Evolutionary conservation across 1,284 basidiomycete genomes (phyloP).

Genomic region (Tilletiopsis washingtonensis): DNA sequence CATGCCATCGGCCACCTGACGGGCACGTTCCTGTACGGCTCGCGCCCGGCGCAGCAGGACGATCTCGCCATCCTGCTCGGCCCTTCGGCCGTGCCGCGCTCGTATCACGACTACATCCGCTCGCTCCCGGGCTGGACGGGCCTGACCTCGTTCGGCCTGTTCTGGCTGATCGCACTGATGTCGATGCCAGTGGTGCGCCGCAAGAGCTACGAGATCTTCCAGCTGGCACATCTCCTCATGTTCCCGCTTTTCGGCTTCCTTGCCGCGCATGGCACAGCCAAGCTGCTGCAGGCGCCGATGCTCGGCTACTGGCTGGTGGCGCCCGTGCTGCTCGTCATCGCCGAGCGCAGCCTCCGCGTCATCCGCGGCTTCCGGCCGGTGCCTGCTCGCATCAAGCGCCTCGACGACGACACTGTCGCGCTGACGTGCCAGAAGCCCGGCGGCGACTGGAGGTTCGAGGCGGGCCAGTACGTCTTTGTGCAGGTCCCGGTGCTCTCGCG

Average conservation of each 20-base stretch:
- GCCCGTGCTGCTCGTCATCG: slow-evolving; percentile 3
- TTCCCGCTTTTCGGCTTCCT: slow-evolving; percentile 8
- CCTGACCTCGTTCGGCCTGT: slow-evolving; percentile 1
- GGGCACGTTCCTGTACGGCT: slow-evolving; percentile 6
- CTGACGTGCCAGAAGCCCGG: slow-evolving; percentile 1
- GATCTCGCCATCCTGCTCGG: slow-evolving; percentile 1
- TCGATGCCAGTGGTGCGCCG: slow-evolving; percentile 1
- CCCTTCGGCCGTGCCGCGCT: background rate
- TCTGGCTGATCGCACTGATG: slow-evolving; percentile 3
- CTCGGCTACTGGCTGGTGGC: slow-evolving; percentile 5
- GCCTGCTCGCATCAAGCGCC: background rate
- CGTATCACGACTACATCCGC: slow-evolving; percentile 1
- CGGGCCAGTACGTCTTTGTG: slow-evolving; percentile 8
- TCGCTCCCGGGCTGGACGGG: slow-evolving; percentile 3
- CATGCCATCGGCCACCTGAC: slow-evolving; percentile 10
- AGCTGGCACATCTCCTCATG: slow-evolving; percentile 11
- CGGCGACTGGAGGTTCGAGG: slow-evolving; percentile 4
- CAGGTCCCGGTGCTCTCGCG: slow-evolving; percentile 2
- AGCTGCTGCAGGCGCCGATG: slow-evolving; percentile 6
- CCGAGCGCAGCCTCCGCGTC: slow-evolving; percentile 4
- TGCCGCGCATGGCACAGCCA: slow-evolving; percentile 4
- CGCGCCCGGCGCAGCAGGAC: background rate
- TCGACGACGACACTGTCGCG: slow-evolving; percentile 3
- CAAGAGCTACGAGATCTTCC: slow-evolving; percentile 5
- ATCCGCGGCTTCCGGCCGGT: background rate